Evolutionary conservation across 108 stramenopile species (phyloP), one percentile per base, ranked within the genome.

Genomic region (Bacterosira constricta): DNA sequence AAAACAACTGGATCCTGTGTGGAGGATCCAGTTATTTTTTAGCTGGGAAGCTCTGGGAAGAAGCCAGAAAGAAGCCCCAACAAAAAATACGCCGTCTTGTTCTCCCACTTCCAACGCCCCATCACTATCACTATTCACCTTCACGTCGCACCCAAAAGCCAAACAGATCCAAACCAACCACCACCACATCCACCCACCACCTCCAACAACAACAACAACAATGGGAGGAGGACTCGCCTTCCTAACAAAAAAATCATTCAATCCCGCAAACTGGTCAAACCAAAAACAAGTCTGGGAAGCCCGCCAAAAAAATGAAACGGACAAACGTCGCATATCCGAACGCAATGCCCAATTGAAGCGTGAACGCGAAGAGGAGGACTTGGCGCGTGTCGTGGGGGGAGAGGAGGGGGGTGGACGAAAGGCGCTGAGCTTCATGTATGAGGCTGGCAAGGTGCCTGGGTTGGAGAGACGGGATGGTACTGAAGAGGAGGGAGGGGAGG

Each of bases 181-280:
- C n/a, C n/a, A n/a, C n/a, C n/a, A n/a, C n/a, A n/a, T n/a, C n/a
- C n/a, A n/a, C n/a, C n/a, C n/a, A n/a, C n/a, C n/a, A n/a, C n/a
- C n/a, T n/a, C n/a, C n/a, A 18, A 30, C 21, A 66, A 42, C 8
- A 59, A 34, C 41, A 32, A 18, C n/a, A 69, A 70, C 11, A 4
- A 94, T 94, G 93, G 93, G 90, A 35, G 85, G 82, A 62, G 90
- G 93, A 39, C 73, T 94, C 54, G 84, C 85, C 27, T 94, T 94
- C 72, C 73, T 94, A 36, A 88, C 90, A 27, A 91, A 94, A 65
- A 91, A 94, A 69, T 79, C 77, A 23, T 94, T 94, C 83, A 91
- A 94, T 65, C 93, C 93, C 15, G 80, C 88, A 36, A 94, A 91
- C 60, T 71, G 80, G 63, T 65, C 75, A 15, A 94, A 91, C 55